Base-by-base conservation (phyloP, 768 basidiomycete genomes). In the Amylocystis lapponica region DNA sequence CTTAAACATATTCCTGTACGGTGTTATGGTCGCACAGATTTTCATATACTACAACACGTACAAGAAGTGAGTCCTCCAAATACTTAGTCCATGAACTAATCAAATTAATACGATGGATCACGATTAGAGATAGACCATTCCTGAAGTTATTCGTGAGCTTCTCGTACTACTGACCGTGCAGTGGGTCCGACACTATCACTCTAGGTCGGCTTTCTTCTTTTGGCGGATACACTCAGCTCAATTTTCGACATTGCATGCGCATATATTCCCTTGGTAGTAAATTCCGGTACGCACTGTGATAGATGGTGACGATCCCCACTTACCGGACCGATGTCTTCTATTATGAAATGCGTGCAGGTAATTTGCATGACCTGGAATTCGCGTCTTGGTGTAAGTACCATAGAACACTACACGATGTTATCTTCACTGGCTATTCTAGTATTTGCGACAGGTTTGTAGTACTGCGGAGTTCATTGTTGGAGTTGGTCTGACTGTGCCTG, bases 1-100 rank as follows among this genome's bases (percentile, higher is more conserved):
- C n/a, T n/a, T n/a, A n/a, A n/a, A n/a, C n/a, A n/a, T n/a, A n/a
- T n/a, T n/a, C n/a, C n/a, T 69, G 36, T 66, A 56, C 43, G 68
- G 68, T 23, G 55, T 56, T 3, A 54, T 67, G 49, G 40, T 65
- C 25, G 57, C 54, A 26, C 69, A 69, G 51, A 56, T 56, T 0
- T 64, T 60, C 49, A 32, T 66, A 36, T 60, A 61, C 37, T 48
- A 43, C 36, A 17, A 38, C 7, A 44, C 41, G 5, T 57, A 52
- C 35, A 46, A 36, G 31, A 45, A 50, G 55, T 54, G 33, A 22
- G 4, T 22, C 23, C 2, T 32, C 33, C 31, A 7, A 20, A n/a
- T 36, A 14, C 29, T 21, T 11, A 20, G 17, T 36, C 23, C 30
- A 22, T 14, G 2, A 25, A 26, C 20, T 17, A 35, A 19, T 14